Conservation (phyloP, 768 basidiomycete genomes). For the Trametes villosa region DNA sequence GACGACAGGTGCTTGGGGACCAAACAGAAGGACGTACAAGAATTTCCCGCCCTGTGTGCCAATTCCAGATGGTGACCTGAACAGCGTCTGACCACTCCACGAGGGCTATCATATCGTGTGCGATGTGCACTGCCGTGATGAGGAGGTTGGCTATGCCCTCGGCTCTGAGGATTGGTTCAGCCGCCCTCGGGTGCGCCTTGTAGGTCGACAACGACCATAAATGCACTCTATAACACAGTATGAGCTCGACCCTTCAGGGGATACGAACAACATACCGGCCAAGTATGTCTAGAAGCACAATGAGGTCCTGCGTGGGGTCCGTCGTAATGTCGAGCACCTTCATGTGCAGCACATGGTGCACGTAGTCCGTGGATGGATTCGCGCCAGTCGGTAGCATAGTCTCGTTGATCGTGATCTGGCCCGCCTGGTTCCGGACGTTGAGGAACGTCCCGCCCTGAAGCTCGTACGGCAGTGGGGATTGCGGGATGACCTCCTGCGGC, state of each 20-base stretch:
- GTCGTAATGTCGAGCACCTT: constrained; percentile 59
- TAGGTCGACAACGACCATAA: constrained; percentile 46
- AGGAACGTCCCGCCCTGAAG: constrained; percentile 62
- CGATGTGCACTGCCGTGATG: constrained; percentile 51
- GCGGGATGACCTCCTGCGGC: constrained; percentile 37
- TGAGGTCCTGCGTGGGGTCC: constrained; percentile 64
- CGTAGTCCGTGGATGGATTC: constrained; percentile 19
- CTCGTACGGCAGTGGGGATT: constrained; percentile 56
- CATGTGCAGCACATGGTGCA: constrained; percentile 42
- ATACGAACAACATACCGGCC: constrained; percentile 27
- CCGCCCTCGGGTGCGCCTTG: constrained; percentile 47
- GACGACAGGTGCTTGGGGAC: not conserved
- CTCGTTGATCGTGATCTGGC: constrained; percentile 28
- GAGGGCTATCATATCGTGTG: constrained; percentile 55
- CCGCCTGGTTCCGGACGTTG: constrained; percentile 34
- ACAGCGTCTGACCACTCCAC: constrained; percentile 37
- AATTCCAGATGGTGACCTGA: constrained; percentile 53
- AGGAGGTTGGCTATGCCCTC: constrained; percentile 27
- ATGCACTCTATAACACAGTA: constrained; percentile 40
- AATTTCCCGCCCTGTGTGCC: constrained; percentile 47
- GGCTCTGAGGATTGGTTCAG: constrained; percentile 33
- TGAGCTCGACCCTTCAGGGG: constrained; percentile 7
- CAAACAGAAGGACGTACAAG: constrained; percentile 43
- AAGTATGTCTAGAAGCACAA: constrained; percentile 44
- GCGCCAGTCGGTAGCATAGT: constrained; percentile 32